Evolutionary conservation across 2,329 filamentous ascomycete species (phyloP), one percentile per base, ranked within the genome.

Genomic region (Chaetomiaceae sp.): DNA sequence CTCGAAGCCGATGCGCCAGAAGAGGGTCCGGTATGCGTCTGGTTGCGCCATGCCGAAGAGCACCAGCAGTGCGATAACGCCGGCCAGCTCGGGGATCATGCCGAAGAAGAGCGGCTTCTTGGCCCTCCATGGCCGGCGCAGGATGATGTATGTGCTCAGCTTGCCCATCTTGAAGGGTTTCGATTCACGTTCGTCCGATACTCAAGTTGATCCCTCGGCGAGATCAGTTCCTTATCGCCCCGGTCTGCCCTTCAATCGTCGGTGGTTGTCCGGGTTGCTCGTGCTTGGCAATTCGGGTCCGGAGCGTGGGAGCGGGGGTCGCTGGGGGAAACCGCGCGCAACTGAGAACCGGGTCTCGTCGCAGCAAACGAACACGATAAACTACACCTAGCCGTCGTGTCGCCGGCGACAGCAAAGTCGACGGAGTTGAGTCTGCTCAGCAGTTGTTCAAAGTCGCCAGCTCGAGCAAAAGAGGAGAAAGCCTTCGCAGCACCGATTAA

Each of bases 21-120:
- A 69, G 54, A 75, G 77, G 8, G 80, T 82, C 38, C 86, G 79
- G 64, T 83, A 90, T 44, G 82, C 72, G 62, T 89, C 76, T 14
- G 86, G 85, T 56, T 85, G 81, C 27, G 84, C 77, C 58, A 90
- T 79, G 55, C 80, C 84, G 61, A 85, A 86, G 42, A 90, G 73
- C 30, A 85, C 75, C 53, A 91, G 74, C 40, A 78, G 68, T 14
- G 80, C 75, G 46, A 91, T 71, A 19, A 82, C 78, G 52, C 81
- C 75, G 30, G 69, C 65, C 42, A 90, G 73, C 67, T 91, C 86
- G 42, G 81, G 60, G 40, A 78, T 59, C 69, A 90, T 78, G 53
- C 86, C 69, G 60, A 65, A 78, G 73, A 68, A 83, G 71, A 75
- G 80, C 60, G 63, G 78, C 65, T 63, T 74, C 64, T 64, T 76